Evolutionary conservation across 2,329 filamentous ascomycete genomes (phyloP).

Genomic region (Dactylellina haptotyla): DNA sequence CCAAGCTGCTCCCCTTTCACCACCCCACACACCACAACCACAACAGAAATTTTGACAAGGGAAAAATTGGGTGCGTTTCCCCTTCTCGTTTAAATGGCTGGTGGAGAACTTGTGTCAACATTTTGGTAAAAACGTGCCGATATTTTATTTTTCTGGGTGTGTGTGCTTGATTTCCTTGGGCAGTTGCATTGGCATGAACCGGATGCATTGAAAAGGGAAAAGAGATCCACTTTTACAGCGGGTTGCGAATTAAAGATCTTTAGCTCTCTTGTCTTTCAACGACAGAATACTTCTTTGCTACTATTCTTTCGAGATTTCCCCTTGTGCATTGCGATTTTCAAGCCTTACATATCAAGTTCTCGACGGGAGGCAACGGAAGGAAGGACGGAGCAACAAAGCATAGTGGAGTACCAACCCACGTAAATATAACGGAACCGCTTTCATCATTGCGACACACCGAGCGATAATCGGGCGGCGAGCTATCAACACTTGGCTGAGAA

Average conservation of each 20-base stretch:
- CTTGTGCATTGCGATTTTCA: no score
- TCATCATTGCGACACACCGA: no score
- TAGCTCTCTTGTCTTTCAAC: background rate
- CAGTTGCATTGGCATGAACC: conserved; percentile 11
- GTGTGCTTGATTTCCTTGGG: background rate
- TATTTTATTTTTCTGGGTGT: conserved; percentile 4
- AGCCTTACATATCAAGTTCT: no score
- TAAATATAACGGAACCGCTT: no score
- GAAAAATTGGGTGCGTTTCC: conserved; percentile 9
- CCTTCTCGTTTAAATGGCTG: conserved; percentile 22
- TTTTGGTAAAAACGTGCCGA: conserved; percentile 24
- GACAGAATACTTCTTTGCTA: background rate
- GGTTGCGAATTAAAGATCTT: conserved; percentile 13
- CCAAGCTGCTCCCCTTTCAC: no score
- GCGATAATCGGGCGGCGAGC: no score
- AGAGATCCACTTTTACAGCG: conserved; percentile 38
- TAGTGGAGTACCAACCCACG: no score
- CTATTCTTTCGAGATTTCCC: background rate
- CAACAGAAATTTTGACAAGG: conserved; percentile 12
- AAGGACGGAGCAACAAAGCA: no score
- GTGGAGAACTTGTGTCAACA: conserved; percentile 38
- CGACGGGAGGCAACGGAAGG: conserved; percentile 19
- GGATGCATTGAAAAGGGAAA: conserved; percentile 43
- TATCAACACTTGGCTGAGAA: background rate
- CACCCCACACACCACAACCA: background rate